Conservation (phyloP, 257 asterid species). For the Plantago elongata region DNA sequence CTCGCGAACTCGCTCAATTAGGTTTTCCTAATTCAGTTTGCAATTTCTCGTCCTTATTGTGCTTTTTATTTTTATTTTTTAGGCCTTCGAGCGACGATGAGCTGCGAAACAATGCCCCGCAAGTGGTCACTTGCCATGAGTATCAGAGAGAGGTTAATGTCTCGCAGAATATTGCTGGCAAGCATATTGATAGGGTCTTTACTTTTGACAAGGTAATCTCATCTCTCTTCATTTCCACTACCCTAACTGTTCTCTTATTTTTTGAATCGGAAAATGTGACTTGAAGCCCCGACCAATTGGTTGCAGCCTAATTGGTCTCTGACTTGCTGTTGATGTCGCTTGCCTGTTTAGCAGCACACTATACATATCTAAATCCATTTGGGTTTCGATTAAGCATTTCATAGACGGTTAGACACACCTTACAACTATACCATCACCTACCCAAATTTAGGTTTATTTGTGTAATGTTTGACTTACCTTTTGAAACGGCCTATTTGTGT, state of each 20-base stretch:
- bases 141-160: constrained; percentile 74
- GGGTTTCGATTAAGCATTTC: too few relatives aligned
- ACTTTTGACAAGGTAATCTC: constrained; percentile 72
- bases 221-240: too few relatives aligned
- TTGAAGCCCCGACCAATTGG: too few relatives aligned
- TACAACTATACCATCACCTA: too few relatives aligned
- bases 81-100: constrained; percentile 95
- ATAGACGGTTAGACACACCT: too few relatives aligned
- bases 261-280: too few relatives aligned
- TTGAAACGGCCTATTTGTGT: too few relatives aligned
- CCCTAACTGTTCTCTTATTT: too few relatives aligned
- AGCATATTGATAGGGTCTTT: constrained; percentile 79
- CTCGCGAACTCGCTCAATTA: not conserved
- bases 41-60: not conserved
- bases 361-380: too few relatives aligned
- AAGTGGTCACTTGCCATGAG: constrained; percentile 81
- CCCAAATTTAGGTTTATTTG: too few relatives aligned
- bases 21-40: constrained; percentile 7
- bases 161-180: constrained; percentile 82
- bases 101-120: constrained; percentile 79
- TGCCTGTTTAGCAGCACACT: not conserved
- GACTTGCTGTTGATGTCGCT: not conserved
- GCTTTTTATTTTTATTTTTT: not conserved
- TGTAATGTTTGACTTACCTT: too few relatives aligned
- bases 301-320: not conserved